Evolutionary conservation across 2,329 filamentous ascomycete genomes (phyloP).

Genomic region (Colletotrichum tofieldiae): DNA sequence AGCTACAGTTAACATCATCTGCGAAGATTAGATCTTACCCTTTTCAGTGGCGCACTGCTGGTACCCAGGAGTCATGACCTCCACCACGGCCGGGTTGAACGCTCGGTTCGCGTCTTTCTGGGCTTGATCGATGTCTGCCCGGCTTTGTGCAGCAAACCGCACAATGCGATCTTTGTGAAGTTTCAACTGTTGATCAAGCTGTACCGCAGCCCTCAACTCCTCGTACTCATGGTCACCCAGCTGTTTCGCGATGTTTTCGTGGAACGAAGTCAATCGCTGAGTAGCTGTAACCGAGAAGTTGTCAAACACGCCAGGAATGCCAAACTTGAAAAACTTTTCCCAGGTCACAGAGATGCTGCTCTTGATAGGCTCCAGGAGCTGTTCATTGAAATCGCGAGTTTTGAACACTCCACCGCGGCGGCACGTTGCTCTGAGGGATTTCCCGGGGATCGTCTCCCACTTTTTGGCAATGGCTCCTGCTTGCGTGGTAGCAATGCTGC

Average conservation of each 20-base stretch:
- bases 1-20: neutral
- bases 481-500: neutral
- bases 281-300: neutral
- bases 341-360: neutral
- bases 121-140: neutral
- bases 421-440: neutral
- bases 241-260: neutral
- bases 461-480: neutral
- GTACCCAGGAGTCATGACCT: constrained; percentile 5
- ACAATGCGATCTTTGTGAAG: neutral
- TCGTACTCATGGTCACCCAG: neutral
- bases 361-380: neutral
- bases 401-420: neutral
- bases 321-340: neutral
- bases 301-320: neutral
- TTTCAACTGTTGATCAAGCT: constrained; percentile 1
- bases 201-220: neutral
- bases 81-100: neutral
- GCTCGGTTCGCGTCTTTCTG: constrained; percentile 22
- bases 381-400: constrained; percentile 2
- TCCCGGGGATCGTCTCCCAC: neutral
- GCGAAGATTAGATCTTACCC: neutral
- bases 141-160: neutral
- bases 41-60: neutral
- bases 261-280: neutral